Conservation (phyloP, 1,139 yeast genomes). For the Blastobotrys serpentis region DNA sequence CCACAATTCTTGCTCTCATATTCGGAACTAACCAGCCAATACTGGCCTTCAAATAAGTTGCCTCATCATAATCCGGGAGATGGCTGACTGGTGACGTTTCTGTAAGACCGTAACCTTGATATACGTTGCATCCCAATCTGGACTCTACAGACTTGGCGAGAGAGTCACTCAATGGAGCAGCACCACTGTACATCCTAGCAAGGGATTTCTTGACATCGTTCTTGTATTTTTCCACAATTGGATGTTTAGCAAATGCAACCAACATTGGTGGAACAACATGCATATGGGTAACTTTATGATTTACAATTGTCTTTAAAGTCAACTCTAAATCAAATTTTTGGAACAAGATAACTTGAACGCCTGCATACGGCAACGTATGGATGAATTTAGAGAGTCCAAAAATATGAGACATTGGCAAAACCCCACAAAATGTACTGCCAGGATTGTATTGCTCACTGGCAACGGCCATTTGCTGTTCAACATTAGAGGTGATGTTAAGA, state of each 20-base stretch:
- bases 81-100: slow-evolving; percentile 41
- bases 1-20: slow-evolving; percentile 48
- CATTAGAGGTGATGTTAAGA: slow-evolving; percentile 38
- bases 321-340: slow-evolving; percentile 37
- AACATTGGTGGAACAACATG: slow-evolving; percentile 43
- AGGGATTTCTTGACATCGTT: slow-evolving; percentile 28
- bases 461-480: slow-evolving; percentile 26
- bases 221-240: slow-evolving; percentile 36
- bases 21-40: slow-evolving; percentile 49
- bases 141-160: slow-evolving; percentile 30
- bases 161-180: slow-evolving; percentile 40
- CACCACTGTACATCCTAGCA: slow-evolving; percentile 36
- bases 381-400: slow-evolving; percentile 37
- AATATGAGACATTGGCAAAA: slow-evolving; percentile 42
- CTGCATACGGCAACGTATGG: slow-evolving; percentile 29
- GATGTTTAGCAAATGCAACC: slow-evolving; percentile 40
- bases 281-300: slow-evolving; percentile 33
- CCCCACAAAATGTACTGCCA: slow-evolving; percentile 23
- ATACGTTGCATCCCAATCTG: slow-evolving; percentile 27
- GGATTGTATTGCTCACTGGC: slow-evolving; percentile 14
- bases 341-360: slow-evolving; percentile 33
- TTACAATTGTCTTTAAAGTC: slow-evolving; percentile 30
- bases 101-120: slow-evolving; percentile 79
- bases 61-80: slow-evolving; percentile 23
- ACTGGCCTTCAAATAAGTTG: slow-evolving; percentile 33